Base-by-base conservation (phyloP, 345 rosid genomes). In the Eucalyptus sp. region DNA sequence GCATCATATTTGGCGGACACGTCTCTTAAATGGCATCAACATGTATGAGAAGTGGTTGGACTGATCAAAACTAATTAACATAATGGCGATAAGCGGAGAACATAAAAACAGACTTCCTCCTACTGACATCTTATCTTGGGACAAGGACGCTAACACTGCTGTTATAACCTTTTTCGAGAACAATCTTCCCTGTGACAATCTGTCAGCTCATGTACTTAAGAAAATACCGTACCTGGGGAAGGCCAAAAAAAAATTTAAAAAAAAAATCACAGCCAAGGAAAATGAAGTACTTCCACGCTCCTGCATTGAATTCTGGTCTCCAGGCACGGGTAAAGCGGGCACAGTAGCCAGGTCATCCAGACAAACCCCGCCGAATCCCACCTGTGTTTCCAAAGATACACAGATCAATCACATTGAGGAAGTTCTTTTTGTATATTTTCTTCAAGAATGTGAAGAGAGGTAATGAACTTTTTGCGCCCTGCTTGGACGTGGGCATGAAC, bases 311-410 rank as follows among this genome's bases (percentile, higher is more conserved):
- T 87, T 76, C 29, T 81, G 9, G 87, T n/a, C 91, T 27, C 87
- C 91, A 13, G 91, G 91, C 8, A 48, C 84, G 5, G 91, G 89
- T 41, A 81, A 89, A 14, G 86, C 33, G n/a, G 87, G 29, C 43
- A 89, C 46, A 13, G 62, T 68, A 16, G 89, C 91, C 46, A 89
- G 56, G 60, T 41, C 48, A 62, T 89, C 91, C 58, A 89, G 37
- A 50, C 89, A 87, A 48, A 44, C 29, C 87, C 87, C 89, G 14
- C 91, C 89, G 50, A 87, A 87, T 12, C 91, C 91, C 43, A 89
- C 87, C 90, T 86, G 86, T 14, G 20, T 64, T 64, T 64, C 76
- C 76, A n/a, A 64, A n/a, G 20, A 64, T 10, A n/a, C 29, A 56
- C 8, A 13, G 37, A 64, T 13, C 41, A 64, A 64, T 64, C 76